Base-by-base conservation (phyloP, 192 early-diverging fungal species). In the Linnemannia exigua region DNA sequence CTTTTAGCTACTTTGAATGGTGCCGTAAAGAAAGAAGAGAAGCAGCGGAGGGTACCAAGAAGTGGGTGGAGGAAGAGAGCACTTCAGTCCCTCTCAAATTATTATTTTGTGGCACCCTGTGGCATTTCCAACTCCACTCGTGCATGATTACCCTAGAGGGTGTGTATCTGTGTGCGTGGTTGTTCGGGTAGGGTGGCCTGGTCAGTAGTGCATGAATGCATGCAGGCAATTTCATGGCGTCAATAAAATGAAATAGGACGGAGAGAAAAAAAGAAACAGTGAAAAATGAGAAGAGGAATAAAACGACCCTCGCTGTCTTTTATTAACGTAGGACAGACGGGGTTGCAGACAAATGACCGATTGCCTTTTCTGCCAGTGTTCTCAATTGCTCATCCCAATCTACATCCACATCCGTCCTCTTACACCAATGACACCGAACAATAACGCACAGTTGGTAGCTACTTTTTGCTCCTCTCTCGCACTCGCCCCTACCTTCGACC, bases 231-330 rank as follows among this genome's bases (percentile, higher is more conserved):
- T 51, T 51, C 50, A 22, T 51, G 50, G 50, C 20, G 50, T 0
- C 5, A 51, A 51, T 51, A 51, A 51, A 51, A 5, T n/a, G n/a
- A n/a, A n/a, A n/a, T n/a, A n/a, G n/a, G n/a, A n/a, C n/a, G n/a
- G 3, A 61, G 6, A 37, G 20, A 74, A 41, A 63, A 61, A 35
- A 41, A 75, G 51, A n/a, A n/a, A n/a, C n/a, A n/a, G n/a, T n/a
- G 51, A 61, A 63, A 44, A 75, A 66, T 41, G 41, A 63, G 63
- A 58, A 52, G 31, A 54, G 17, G 51, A 54, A 28, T 72, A 72
- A 22, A 50, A 51, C 50, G 50, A 51, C 50, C 17, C 0, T 51
- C 20, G 50, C 19, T 51, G 19, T 20, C 50, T 51, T 51, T 19
- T 51, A 51, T 51, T 51, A 51, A 51, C 50, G 50, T 51, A 51